phyloP scores from a whole-genome alignment of 306 rosid species.

The peach (Prunus persica) region Prunus_persica_NCBIv2 NC_034010.1:15462501-15463000 shows the following conservation, averaged over 20 bases:
- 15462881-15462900: constrained; percentile 17
- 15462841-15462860: constrained; percentile 97
- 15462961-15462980: constrained; percentile 89
- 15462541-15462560: background rate
- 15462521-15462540: background rate
- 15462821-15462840: constrained; percentile 93
- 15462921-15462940: constrained; percentile 51
- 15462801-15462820: constrained; percentile 70
- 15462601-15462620: constrained; percentile 92
- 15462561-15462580: background rate
- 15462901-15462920: constrained; percentile 10
- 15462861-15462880: constrained; percentile 22
- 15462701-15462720: constrained; percentile 1
- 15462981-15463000: constrained; percentile 89
- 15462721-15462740: background rate
- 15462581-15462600: constrained; percentile 46
- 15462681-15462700: constrained; percentile 86
- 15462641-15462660: constrained; percentile 87
- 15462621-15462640: constrained; percentile 97
- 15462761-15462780: background rate
- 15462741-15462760: background rate
- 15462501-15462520: background rate
- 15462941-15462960: constrained; percentile 93
- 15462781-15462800: constrained; percentile 12
- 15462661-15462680: constrained; percentile 92